phyloP scores from a whole-genome alignment of 176 grass and related monocot species.

The Thinopyrum elongatum region DNA sequence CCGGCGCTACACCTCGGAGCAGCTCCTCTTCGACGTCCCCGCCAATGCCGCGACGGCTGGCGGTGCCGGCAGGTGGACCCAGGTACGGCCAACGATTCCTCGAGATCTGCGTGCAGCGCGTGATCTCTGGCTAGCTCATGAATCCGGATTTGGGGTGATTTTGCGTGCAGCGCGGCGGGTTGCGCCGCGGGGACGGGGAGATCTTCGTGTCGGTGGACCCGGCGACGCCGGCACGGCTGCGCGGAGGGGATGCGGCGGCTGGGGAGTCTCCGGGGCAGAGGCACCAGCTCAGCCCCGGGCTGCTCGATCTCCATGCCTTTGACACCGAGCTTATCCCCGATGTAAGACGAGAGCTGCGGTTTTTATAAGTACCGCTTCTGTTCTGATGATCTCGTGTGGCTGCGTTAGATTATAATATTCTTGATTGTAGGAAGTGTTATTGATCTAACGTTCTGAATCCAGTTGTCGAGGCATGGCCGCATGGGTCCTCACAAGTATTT shows the following conservation, averaged over 20 bases:
- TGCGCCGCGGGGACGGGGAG: constrained; percentile 70
- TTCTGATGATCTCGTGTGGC: constrained; percentile 10
- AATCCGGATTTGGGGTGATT: constrained; percentile 5
- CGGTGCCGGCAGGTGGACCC: constrained; percentile 50
- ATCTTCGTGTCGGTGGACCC: constrained; percentile 78
- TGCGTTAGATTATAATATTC: constrained; percentile 15
- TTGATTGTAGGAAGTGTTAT: constrained; percentile 1
- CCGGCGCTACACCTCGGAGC: constrained; percentile 67
- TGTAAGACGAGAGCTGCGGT: constrained; percentile 38
- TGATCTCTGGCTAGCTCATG: constrained; percentile 1
- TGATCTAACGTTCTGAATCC: constrained; percentile 17
- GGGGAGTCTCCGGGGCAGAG: constrained; percentile 41
- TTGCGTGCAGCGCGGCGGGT: constrained; percentile 39
- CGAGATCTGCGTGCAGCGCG: constrained; percentile 37
- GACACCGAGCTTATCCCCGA: constrained; percentile 94
- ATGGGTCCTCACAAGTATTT: neutral
- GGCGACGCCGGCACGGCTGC: constrained; percentile 47
- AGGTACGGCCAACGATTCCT: constrained; percentile 26
- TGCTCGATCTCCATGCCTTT: constrained; percentile 90
- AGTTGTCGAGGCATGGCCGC: neutral
- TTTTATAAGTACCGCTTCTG: neutral
- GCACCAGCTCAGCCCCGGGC: constrained; percentile 82
- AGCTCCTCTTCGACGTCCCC: constrained; percentile 69
- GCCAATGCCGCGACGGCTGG: constrained; percentile 34
- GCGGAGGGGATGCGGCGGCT: constrained; percentile 41